Evolutionary conservation across 208 protist species (phyloP), one percentile per base, ranked within the genome.

Genomic region (Endotrypanum monterogeii): DNA sequence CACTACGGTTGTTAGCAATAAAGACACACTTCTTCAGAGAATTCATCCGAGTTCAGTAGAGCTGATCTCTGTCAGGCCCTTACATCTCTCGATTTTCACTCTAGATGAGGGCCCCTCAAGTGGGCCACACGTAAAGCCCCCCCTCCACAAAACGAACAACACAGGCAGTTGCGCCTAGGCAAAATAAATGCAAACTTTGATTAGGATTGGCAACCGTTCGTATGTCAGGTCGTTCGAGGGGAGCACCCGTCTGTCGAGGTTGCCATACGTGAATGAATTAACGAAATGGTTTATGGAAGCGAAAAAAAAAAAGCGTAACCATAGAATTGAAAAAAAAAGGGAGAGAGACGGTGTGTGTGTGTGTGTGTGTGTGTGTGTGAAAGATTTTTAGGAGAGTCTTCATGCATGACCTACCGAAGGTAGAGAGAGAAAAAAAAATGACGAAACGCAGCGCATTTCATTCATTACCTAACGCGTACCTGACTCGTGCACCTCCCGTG

Each of bases 1-100:
- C 88, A 58, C 90, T 95, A 39, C 85, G 88, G 55, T 85, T 90
- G 82, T 95, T 95, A 44, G 92, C 85, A 57, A 95, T 65, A 16
- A 83, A 61, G 14, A 89, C 66, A 66, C 90, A 95, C 23, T 68
- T 67, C 73, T 83, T 86, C 54, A 90, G 50, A 35, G 54, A 32
- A 9, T 76, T 52, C 81, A 85, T 85, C 7, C 35, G 37, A 48
- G 8, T 48, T 20, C 18, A 7, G 3, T 28, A n/a, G 28, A n/a
- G 37, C 25, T 11, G 14, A 12, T n/a, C 32, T 41, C 57, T 16
- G 20, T 1, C 60, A 11, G 44, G 14, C 37, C 23, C 60, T 25
- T 2, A 28, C 23, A 25, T 30, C 8, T 8, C 37, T 65, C 60
- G 11, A 9, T 8, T 46, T 46, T 1, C 23, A 30, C 44, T 28